These are phyloP conservation scores for Blastocystis sp. DNA, from an alignment of 352 stramenopile genomes.

Conservation along the genomic window DNA sequence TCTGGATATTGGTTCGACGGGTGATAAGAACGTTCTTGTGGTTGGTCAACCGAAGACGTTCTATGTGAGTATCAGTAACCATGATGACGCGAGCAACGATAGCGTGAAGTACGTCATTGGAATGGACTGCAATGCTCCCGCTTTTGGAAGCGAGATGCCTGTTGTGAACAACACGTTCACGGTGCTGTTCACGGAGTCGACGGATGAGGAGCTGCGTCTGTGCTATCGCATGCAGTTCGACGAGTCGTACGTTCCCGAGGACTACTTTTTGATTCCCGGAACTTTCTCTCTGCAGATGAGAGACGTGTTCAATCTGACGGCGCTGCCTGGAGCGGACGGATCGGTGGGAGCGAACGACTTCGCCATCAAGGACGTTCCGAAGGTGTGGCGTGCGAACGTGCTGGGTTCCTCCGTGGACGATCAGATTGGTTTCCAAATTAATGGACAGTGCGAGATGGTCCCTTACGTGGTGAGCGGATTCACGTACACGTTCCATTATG, in stretches of 20 bases:
- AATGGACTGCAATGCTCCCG: background rate
- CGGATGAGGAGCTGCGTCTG: background rate
- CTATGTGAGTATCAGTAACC: conserved; percentile 37
- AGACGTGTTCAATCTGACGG: conserved; percentile 23
- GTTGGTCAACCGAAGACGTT: conserved; percentile 40
- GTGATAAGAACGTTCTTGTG: conserved; percentile 31
- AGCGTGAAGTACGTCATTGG: conserved; percentile 44
- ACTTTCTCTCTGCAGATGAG: conserved; percentile 9
- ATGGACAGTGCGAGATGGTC: conserved; percentile 27
- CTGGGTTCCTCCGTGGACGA: background rate
- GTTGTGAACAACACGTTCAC: conserved; percentile 35
- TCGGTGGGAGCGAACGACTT: background rate
- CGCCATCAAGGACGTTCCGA: conserved; percentile 39
- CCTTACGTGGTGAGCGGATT: background rate
- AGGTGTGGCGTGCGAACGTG: conserved; percentile 36
- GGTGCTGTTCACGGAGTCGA: conserved; percentile 24
- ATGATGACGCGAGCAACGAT: conserved; percentile 10
- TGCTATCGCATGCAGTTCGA: conserved; percentile 27
- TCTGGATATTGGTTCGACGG: background rate
- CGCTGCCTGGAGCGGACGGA: background rate
- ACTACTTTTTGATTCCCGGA: conserved; percentile 46
- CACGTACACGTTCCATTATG: conserved; percentile 32
- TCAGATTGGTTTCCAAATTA: conserved; percentile 47
- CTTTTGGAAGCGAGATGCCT: background rate
- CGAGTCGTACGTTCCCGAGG: conserved; percentile 4